These are phyloP conservation scores for Claviceps paspali DNA, from an alignment of 2,329 filamentous ascomycete genomes.

Conservation along the genomic window DNA sequence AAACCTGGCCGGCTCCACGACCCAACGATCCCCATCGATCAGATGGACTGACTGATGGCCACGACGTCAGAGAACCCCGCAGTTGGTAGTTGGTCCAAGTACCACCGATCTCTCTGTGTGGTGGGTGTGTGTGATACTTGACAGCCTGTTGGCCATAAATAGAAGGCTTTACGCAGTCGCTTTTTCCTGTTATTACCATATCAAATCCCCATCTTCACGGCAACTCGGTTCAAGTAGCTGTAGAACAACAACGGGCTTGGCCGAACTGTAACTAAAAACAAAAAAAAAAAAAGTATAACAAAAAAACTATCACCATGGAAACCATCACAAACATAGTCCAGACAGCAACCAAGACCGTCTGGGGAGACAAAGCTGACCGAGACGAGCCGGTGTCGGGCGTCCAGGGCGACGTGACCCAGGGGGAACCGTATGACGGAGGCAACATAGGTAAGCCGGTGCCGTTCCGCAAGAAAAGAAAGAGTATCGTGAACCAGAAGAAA, in stretches of 20 bases:
- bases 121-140: too few relatives aligned
- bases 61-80: conserved; percentile 5
- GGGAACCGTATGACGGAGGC: conserved; percentile 66
- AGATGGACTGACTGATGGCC: background rate
- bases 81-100: background rate
- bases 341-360: conserved; percentile 26
- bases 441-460: conserved; percentile 39
- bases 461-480: background rate
- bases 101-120: too few relatives aligned
- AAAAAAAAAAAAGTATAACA: background rate
- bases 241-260: too few relatives aligned
- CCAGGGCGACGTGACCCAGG: conserved; percentile 47
- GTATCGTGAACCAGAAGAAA: too few relatives aligned
- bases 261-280: too few relatives aligned
- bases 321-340: conserved; percentile 40
- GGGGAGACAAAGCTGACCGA: conserved; percentile 24
- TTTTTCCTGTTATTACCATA: too few relatives aligned
- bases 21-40: too few relatives aligned
- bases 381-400: conserved; percentile 59
- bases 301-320: conserved; percentile 35
- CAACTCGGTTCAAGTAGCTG: too few relatives aligned
- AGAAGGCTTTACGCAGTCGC: too few relatives aligned
- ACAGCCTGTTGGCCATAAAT: too few relatives aligned
- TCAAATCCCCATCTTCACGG: too few relatives aligned
- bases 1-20: too few relatives aligned